phyloP scores from a whole-genome alignment of 208 protist genomes.

The Wallacemonas collosoma region DNA sequence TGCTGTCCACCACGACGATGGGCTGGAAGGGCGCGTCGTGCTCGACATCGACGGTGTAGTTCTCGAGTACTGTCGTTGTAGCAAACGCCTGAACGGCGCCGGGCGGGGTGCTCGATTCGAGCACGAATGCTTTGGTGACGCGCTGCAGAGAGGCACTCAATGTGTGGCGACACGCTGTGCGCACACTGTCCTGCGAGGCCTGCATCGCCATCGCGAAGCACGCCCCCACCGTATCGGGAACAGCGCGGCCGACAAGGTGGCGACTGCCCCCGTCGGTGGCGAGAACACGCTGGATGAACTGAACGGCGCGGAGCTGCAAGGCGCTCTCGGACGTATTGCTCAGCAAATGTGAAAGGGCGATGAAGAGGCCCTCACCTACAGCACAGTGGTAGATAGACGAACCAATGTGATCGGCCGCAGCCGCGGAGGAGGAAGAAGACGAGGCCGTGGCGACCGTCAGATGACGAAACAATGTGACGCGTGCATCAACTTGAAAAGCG shows the following conservation, averaged over 20 bases:
- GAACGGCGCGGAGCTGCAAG: constrained; percentile 44
- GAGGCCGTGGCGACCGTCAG: constrained; percentile 23
- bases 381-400: constrained; percentile 10
- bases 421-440: constrained; percentile 11
- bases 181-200: constrained; percentile 36
- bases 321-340: constrained; percentile 31
- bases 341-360: constrained; percentile 44
- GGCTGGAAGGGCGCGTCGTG: constrained; percentile 47
- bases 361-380: constrained; percentile 41
- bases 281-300: constrained; percentile 42
- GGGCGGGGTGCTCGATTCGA: constrained; percentile 16
- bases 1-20: constrained; percentile 37
- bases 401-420: not conserved
- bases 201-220: constrained; percentile 43
- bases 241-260: constrained; percentile 36
- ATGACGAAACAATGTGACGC: constrained; percentile 37
- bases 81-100: constrained; percentile 33
- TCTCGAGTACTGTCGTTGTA: constrained; percentile 51
- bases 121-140: constrained; percentile 40
- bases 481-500: constrained; percentile 25
- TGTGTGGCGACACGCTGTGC: constrained; percentile 29
- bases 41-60: constrained; percentile 72
- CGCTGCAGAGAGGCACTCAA: constrained; percentile 30
- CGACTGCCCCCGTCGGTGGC: constrained; percentile 21
- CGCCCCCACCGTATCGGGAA: constrained; percentile 50